These are phyloP conservation scores for Ophiostoma triangulosporum DNA, from an alignment of 2,329 filamentous ascomycete species.

Conservation along the genomic window DNA sequence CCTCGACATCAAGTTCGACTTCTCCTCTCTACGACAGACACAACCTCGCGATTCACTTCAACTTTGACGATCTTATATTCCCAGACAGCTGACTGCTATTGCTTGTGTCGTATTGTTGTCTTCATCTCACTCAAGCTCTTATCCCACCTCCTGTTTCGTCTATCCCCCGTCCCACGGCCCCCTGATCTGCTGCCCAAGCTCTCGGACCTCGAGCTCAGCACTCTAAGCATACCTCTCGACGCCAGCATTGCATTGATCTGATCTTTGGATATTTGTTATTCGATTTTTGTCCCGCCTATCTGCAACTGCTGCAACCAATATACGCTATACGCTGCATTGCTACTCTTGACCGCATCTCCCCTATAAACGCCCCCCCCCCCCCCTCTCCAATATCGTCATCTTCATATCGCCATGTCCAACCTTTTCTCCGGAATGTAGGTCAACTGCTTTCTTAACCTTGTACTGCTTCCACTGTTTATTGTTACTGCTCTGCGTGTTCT, in stretches of 20 bases:
- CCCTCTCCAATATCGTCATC: neutral
- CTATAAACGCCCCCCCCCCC: neutral
- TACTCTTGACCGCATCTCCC: neutral
- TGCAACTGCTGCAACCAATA: too few relatives aligned
- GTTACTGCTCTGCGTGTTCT: neutral
- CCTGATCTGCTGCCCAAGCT: neutral
- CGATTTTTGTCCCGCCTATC: too few relatives aligned
- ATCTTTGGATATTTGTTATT: too few relatives aligned
- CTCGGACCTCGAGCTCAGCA: neutral
- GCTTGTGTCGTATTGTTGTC: neutral
- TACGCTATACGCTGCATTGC: neutral
- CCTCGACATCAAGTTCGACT: neutral
- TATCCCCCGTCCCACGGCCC: neutral
- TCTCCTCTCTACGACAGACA: neutral
- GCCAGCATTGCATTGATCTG: neutral
- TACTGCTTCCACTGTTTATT: neutral
- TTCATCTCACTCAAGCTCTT: neutral
- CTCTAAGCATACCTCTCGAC: neutral
- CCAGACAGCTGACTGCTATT: too few relatives aligned
- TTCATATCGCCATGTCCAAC: conserved; percentile 19
- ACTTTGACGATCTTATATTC: too few relatives aligned
- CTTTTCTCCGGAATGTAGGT: conserved; percentile 18
- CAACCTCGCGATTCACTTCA: neutral
- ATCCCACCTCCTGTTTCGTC: conserved; percentile 6
- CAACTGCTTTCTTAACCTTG: neutral